A percentile compares a stretch with the other conserved stretches of the same genome.
phyloP scores from a whole-genome alignment of 306 rosid species.

The Benincasa hispida region DNA sequence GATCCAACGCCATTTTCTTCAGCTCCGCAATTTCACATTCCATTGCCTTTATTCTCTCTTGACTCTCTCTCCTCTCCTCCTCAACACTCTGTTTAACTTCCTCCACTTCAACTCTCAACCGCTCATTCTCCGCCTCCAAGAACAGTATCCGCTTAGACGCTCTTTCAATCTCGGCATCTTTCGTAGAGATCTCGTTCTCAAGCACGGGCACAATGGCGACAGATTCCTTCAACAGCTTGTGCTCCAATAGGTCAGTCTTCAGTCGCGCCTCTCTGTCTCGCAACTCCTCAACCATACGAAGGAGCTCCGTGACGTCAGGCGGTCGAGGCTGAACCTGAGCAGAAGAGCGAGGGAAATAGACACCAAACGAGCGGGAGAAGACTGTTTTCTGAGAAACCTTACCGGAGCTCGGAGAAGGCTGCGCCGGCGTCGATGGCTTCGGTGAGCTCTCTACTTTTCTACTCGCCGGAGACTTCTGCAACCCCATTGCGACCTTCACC shows the following conservation, averaged over 20 bases:
- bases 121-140: slow-evolving; percentile 44
- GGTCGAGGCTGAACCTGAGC: slow-evolving; percentile 96
- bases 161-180: slow-evolving; percentile 41
- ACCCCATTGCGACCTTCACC: slow-evolving; percentile 76
- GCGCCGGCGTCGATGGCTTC: slow-evolving; percentile 27
- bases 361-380: slow-evolving; percentile 82
- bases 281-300: slow-evolving; percentile 71
- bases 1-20: slow-evolving; percentile 40
- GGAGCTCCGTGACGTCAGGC: slow-evolving; percentile 80
- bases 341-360: slow-evolving; percentile 82
- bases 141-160: slow-evolving; percentile 25
- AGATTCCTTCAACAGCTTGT: slow-evolving; percentile 70
- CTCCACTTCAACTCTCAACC: slow-evolving; percentile 27
- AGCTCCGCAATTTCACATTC: slow-evolving; percentile 53
- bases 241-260: slow-evolving; percentile 77
- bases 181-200: slow-evolving; percentile 47
- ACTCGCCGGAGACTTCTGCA: slow-evolving; percentile 55
- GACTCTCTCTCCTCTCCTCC: slow-evolving; percentile 30
- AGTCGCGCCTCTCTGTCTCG: slow-evolving; percentile 86
- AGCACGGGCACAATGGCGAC: slow-evolving; percentile 67
- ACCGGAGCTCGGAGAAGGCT: slow-evolving; percentile 31
- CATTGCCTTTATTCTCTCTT: slow-evolving; percentile 30
- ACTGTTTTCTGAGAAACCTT: slow-evolving; percentile 54
- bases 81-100: slow-evolving; percentile 22
- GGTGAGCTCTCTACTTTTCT: slow-evolving; percentile 36